Conservation (phyloP, 257 asterid genomes). For the Phtheirospermum japonicum region DNA sequence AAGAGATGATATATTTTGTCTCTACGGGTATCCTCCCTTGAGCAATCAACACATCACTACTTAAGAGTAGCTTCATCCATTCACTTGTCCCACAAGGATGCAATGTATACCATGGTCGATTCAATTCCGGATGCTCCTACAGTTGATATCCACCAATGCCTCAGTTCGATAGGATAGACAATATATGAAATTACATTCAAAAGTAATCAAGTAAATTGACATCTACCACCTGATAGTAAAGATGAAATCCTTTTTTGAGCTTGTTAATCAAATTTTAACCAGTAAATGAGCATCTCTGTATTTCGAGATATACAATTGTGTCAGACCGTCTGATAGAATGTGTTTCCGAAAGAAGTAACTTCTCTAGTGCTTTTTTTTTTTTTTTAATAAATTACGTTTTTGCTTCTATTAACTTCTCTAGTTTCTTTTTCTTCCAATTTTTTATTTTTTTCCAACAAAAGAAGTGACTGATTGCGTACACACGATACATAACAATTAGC, state of each 20-base stretch:
- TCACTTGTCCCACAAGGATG: slow-evolving; percentile 93
- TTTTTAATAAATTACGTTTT: no score
- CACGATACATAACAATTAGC: neutral
- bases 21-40: slow-evolving; percentile 32
- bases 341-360: no score
- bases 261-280: neutral
- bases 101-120: slow-evolving; percentile 75
- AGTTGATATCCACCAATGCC: slow-evolving; percentile 10
- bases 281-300: no score
- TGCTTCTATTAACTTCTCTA: no score
- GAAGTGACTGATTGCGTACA: no score
- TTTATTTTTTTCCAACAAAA: no score
- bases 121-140: slow-evolving; percentile 78
- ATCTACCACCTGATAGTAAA: neutral
- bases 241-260: neutral
- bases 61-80: slow-evolving; percentile 77
- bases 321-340: no score
- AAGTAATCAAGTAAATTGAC: neutral
- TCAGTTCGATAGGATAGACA: neutral
- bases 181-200: neutral
- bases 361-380: no score
- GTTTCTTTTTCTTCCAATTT: no score
- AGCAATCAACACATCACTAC: slow-evolving; percentile 33
- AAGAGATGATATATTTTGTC: slow-evolving; percentile 50
- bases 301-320: no score